Conservation (phyloP, 2,329 filamentous ascomycete genomes). For the Gliomastix tumulicola region DNA sequence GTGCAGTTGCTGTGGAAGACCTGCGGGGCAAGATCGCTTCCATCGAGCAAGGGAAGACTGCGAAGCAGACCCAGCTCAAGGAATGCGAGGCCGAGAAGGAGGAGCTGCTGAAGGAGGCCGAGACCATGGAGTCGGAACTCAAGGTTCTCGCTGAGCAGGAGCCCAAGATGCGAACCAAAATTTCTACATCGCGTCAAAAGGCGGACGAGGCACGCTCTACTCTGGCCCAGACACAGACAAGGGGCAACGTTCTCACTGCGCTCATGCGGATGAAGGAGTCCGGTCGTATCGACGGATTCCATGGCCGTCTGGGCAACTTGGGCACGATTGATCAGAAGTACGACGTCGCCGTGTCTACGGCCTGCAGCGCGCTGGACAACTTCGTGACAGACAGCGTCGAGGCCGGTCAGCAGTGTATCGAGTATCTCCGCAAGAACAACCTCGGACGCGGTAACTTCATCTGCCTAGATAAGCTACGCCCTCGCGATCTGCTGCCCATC, state of each 20-base stretch:
- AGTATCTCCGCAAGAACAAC: conserved; percentile 95
- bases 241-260: conserved; percentile 85
- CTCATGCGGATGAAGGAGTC: conserved; percentile 94
- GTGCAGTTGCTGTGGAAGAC: conserved; percentile 77
- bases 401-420: conserved; percentile 94
- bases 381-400: conserved; percentile 97
- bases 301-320: conserved; percentile 88
- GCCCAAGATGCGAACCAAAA: conserved; percentile 72
- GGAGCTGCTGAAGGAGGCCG: conserved; percentile 66
- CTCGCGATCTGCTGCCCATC: conserved; percentile 70
- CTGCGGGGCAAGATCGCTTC: conserved; percentile 69
- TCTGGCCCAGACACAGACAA: conserved; percentile 82
- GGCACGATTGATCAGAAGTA: conserved; percentile 91
- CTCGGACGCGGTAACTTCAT: conserved; percentile 96
- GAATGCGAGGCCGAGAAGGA: conserved; percentile 67
- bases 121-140: conserved; percentile 65
- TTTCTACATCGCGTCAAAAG: conserved; percentile 87
- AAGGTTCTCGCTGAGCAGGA: conserved; percentile 69
- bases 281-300: conserved; percentile 93
- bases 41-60: conserved; percentile 63
- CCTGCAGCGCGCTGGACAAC: conserved; percentile 85
- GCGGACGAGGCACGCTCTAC: conserved; percentile 92
- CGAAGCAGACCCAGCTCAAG: conserved; percentile 70
- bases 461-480: conserved; percentile 78
- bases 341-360: conserved; percentile 96